These are phyloP conservation scores for Lepidium campestre DNA, from an alignment of 441 rosid genomes.

Conservation along the genomic window DNA sequence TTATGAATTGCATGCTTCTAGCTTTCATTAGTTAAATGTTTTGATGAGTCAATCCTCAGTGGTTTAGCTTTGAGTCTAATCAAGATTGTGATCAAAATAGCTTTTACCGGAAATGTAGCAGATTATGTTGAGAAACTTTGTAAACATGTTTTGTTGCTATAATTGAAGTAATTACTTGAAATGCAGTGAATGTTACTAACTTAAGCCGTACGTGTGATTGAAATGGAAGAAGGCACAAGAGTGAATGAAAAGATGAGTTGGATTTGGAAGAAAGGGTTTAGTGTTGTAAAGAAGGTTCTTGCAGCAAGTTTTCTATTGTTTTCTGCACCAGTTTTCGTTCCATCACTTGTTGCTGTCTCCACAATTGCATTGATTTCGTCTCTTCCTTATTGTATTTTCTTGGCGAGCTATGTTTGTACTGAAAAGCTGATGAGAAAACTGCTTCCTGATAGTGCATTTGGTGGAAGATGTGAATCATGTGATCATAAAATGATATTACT, in stretches of 20 bases:
- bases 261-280: slow-evolving; percentile 42
- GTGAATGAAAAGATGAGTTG: slow-evolving; percentile 34
- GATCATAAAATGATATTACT: background rate
- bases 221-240: slow-evolving; percentile 26
- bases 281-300: slow-evolving; percentile 54
- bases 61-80: background rate
- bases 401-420: slow-evolving; percentile 68
- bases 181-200: background rate
- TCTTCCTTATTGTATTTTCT: slow-evolving; percentile 53
- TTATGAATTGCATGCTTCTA: background rate
- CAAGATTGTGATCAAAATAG: background rate
- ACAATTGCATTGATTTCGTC: slow-evolving; percentile 53
- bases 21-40: background rate
- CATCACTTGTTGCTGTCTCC: slow-evolving; percentile 53
- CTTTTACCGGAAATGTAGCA: slow-evolving; percentile 1
- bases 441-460: slow-evolving; percentile 45
- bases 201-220: background rate
- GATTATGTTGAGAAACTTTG: background rate
- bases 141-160: background rate
- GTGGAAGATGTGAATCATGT: slow-evolving; percentile 9
- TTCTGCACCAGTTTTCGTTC: slow-evolving; percentile 60
- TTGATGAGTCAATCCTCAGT: background rate
- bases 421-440: slow-evolving; percentile 59
- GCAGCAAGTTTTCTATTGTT: slow-evolving; percentile 45
- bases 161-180: background rate